Conservation (phyloP, 495 filamentous ascomycete genomes). For the Niebla homalea region DNA sequence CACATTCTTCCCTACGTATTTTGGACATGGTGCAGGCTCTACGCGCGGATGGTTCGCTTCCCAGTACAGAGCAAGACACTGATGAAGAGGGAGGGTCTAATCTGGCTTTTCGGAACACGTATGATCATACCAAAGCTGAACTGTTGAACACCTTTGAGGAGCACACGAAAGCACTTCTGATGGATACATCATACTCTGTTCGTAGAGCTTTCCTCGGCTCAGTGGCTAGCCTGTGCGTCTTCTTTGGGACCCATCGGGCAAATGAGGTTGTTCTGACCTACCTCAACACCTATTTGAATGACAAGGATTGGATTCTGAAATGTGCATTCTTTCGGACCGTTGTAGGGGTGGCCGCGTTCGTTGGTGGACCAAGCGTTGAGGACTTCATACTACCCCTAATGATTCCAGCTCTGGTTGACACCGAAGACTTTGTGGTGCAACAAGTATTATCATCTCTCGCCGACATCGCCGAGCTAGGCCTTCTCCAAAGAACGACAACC, state of each 20-base stretch:
- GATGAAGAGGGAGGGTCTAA: slow-evolving; percentile 52
- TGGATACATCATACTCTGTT: slow-evolving; percentile 77
- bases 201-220: slow-evolving; percentile 87
- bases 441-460: slow-evolving; percentile 78
- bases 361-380: slow-evolving; percentile 77
- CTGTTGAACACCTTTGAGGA: slow-evolving; percentile 67
- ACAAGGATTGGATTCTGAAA: slow-evolving; percentile 90
- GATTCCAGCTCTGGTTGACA: slow-evolving; percentile 91
- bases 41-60: slow-evolving; percentile 69
- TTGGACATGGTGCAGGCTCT: slow-evolving; percentile 84
- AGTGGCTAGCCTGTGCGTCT: slow-evolving; percentile 83
- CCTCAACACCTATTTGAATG: slow-evolving; percentile 95
- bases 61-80: slow-evolving; percentile 63
- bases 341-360: slow-evolving; percentile 79
- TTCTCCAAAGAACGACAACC: slow-evolving; percentile 70
- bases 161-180: slow-evolving; percentile 80
- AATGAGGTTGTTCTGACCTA: slow-evolving; percentile 93
- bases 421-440: slow-evolving; percentile 91
- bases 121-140: slow-evolving; percentile 67
- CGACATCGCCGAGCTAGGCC: slow-evolving; percentile 75
- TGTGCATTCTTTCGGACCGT: slow-evolving; percentile 95
- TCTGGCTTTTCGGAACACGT: slow-evolving; percentile 60
- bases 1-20: slow-evolving; percentile 75
- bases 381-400: slow-evolving; percentile 94
- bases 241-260: slow-evolving; percentile 78